Conservation (phyloP, 164 flowering plant genomes). For the Vitis vinifera region ASM3070453v1 NC_081808.1:4724501-4725000, state of each 20-base stretch:
- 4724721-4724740: not conserved
- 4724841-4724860: conserved; percentile 96
- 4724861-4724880: conserved; percentile 75
- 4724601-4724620: not conserved
- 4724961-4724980: not conserved
- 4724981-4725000: conserved; percentile 3
- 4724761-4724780: not conserved
- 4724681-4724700: not conserved
- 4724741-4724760: not conserved
- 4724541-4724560: no score
- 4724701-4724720: not conserved
- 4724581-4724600: no score
- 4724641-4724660: conserved; percentile 35
- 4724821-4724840: conserved; percentile 68
- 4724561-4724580: no score
- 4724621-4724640: conserved; percentile 10
- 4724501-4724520: no score
- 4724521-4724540: no score
- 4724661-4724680: not conserved
- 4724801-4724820: not conserved
- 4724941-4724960: not conserved
- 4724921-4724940: conserved; percentile 3
- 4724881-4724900: conserved; percentile 82
- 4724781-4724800: not conserved
- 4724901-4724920: conserved; percentile 52